Evolutionary conservation across 163 green algal genomes (phyloP).

Genomic region (Trebouxia gelatinosa): DNA sequence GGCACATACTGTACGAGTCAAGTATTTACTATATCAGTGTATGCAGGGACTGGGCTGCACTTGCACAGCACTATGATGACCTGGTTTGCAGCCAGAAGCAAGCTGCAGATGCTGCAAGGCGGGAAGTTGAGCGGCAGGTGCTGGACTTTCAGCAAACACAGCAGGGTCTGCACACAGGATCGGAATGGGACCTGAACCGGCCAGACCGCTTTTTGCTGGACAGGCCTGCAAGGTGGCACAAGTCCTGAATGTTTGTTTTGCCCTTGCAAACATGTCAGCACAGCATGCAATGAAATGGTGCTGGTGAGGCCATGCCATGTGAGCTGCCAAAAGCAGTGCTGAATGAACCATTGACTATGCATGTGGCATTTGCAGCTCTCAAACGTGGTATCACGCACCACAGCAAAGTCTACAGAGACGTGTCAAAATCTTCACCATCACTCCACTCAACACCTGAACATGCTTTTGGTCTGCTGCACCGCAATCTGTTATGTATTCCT

Average conservation of each 20-base stretch:
- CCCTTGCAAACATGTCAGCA: not conserved
- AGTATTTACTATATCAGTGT: not conserved
- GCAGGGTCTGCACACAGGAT: conserved; percentile 58
- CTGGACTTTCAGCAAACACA: conserved; percentile 44
- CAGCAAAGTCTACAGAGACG: not conserved
- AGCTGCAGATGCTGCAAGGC: conserved; percentile 44
- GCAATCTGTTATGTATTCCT: no score
- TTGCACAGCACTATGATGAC: conserved; percentile 53
- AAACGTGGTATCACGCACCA: not conserved
- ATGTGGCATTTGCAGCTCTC: not conserved
- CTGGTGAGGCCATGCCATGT: not conserved
- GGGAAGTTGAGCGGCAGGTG: conserved; percentile 45
- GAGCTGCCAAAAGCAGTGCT: not conserved
- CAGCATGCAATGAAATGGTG: not conserved
- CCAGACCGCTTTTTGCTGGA: conserved; percentile 63
- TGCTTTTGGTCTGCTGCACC: not conserved
- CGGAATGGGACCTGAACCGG: conserved; percentile 74
- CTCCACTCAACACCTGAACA: not conserved
- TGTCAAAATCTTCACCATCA: not conserved
- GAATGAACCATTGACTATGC: not conserved
- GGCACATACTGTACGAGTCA: not conserved
- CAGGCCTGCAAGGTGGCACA: conserved; percentile 40
- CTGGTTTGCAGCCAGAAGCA: conserved; percentile 53
- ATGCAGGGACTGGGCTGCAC: conserved; percentile 56
- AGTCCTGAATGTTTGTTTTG: not conserved